Evolutionary conservation across 2,329 filamentous ascomycete species (phyloP), one percentile per base, ranked within the genome.

Genomic region (Epichloe coenophiala): DNA sequence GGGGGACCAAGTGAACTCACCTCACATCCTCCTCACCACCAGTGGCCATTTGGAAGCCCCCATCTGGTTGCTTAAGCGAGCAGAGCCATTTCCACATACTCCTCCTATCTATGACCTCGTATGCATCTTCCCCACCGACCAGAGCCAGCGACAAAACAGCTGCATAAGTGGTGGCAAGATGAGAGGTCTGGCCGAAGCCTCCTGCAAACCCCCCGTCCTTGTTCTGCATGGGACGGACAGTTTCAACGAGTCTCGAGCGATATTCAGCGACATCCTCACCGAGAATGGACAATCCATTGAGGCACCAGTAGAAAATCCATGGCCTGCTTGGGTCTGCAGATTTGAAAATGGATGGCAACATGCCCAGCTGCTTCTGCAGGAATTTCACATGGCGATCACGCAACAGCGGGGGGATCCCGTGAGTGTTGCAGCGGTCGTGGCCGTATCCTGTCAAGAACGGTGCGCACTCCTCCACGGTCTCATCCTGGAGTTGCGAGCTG

Each of bases 261-360:
- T 88, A 91, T 39, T 80, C 67, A 35, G 68, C 67, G 45, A 78
- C 72, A 63, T 95, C 87, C 62, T 89, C 80, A 45, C 88, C 89
- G 47, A 98, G 71, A 36, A 90, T 73, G 27, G 77, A 73, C 56
- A 98, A 72, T 2, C 80, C 88, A 36, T 83, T 80, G 49, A 97
- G 72, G 49, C 80, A 86, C 93, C 93, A 98, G 70, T 96, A 97
- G 56, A 95, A 76, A 61, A 95, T 78, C 93, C 93, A 98, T 9
- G 93, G 90, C 50, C 91, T 76, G 63, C 86, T 90, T 35, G 93
- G 84, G 71, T 98, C 93, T 57, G 89, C 79, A 46, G 75, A 76
- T 48, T 84, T 81, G 66, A 85, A 95, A 3, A 71, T 72, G 7
- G 77, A 70, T 0, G 91, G 88, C 54, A 94, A 80, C 46, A 71